Base-by-base conservation (phyloP, 2,329 filamentous ascomycete genomes). In the Akanthomyces dipterigenus region DNA sequence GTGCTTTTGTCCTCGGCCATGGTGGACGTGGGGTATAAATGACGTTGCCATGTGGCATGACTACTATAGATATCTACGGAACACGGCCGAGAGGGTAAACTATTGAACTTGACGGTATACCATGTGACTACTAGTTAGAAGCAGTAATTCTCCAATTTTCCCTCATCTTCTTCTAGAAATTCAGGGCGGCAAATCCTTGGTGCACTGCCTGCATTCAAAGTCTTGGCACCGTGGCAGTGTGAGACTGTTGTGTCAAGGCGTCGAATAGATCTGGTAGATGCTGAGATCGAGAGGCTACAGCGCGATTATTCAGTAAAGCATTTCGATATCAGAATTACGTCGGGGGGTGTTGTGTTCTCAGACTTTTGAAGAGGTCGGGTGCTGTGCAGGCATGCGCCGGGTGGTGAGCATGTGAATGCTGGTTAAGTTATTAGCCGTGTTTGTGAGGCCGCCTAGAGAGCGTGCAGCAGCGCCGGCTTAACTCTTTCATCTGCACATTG, bases 191-290 rank as follows among this genome's bases (percentile, higher is more conserved):
- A 22, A 40, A 43, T 31, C 2, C 24, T 16, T 31, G n/a, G 26
- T 51, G 56, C 36, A 51, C 38, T 34, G 56, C 45, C 45, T 22
- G 12, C n/a, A 20, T 18, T 22, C 36, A 16, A 34, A 12, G 20
- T 5, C 46, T 59, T 59, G 45, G 56, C 46, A 22, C 5, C 8
- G 46, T 59, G 55, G 55, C 45, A 22, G 55, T 57, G 45, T 34
- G 11, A 7, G 11, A 26, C n/a, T 38, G 45, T 20, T 57, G 43
- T 31, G 43, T 38, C 55, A 22, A 40, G 9, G 31, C 20, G 3
- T 4, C 16, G 22, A n/a, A 38, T n/a, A 49, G 20, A 42, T 28
- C 3, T 11, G 9, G 11, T n/a, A 12, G 34, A 58, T 16, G 9
- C 18, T 8, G n/a, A 34, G 34, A 50, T 58, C 45, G 31, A 40